Evolutionary conservation across 257 asterid species (phyloP).

Genomic region (Phtheirospermum japonicum): DNA sequence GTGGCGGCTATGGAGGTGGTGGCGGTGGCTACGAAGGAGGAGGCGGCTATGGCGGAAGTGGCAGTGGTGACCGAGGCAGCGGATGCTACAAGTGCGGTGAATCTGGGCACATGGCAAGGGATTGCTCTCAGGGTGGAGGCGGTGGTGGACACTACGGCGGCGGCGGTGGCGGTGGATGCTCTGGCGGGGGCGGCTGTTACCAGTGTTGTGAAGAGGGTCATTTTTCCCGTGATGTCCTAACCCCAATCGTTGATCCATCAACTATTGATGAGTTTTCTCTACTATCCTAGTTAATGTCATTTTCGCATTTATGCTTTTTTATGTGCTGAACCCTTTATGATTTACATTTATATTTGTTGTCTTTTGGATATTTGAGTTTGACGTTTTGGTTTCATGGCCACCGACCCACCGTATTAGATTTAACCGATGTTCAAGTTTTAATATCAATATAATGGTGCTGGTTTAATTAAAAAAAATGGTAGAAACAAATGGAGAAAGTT

Average conservation of each 20-base stretch:
- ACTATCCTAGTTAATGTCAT: not conserved
- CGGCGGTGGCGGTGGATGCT: slow-evolving; percentile 25
- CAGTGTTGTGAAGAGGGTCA: slow-evolving; percentile 58
- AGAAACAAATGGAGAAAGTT: no score
- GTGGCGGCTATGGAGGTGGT: slow-evolving; percentile 34
- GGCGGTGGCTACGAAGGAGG: slow-evolving; percentile 21
- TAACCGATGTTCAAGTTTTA: not conserved
- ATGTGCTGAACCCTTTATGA: not conserved
- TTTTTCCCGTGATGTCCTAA: slow-evolving; percentile 57
- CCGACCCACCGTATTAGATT: no score
- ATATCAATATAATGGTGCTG: no score
- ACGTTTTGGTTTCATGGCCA: not conserved
- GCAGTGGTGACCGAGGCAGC: slow-evolving; percentile 32
- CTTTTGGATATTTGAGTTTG: no score
- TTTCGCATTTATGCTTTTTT: not conserved
- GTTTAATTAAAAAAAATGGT: no score
- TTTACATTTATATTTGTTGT: no score
- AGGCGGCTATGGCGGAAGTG: slow-evolving; percentile 27
- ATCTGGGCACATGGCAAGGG: slow-evolving; percentile 41
- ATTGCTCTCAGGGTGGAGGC: slow-evolving; percentile 33
- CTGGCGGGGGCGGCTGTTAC: slow-evolving; percentile 29
- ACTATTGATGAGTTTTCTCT: not conserved
- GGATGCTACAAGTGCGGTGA: slow-evolving; percentile 42
- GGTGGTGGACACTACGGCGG: slow-evolving; percentile 30
- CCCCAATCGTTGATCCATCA: slow-evolving; percentile 29